A percentile compares a stretch with the other conserved stretches of the same genome.
These are phyloP conservation scores for Fusarium bulbicola DNA, from an alignment of 2,329 filamentous ascomycete genomes.

Conservation along the genomic window DNA sequence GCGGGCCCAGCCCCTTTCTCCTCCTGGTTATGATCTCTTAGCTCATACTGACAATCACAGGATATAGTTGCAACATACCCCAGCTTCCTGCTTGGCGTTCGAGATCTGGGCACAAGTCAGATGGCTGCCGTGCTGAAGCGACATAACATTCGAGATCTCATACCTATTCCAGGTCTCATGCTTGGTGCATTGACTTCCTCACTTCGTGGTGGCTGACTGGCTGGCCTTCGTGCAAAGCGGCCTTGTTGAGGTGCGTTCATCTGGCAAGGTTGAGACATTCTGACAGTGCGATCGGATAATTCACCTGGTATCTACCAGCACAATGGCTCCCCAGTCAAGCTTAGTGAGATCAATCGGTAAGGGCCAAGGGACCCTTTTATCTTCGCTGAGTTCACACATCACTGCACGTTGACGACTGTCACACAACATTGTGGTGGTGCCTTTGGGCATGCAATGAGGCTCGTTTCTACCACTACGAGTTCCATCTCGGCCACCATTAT, in stretches of 20 bases:
- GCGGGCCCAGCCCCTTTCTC: neutral
- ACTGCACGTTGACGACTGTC: neutral
- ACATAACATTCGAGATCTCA: neutral
- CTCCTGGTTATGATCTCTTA: neutral
- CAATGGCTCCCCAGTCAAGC: neutral
- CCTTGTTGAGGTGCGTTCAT: neutral
- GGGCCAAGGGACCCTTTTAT: slow-evolving; percentile 12
- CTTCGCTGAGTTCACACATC: neutral
- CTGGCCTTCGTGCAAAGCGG: neutral
- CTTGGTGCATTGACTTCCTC: neutral
- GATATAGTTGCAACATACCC: neutral
- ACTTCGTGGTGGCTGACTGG: neutral
- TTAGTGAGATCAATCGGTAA: neutral
- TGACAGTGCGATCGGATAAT: neutral
- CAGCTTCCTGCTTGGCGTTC: neutral
- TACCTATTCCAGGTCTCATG: neutral
- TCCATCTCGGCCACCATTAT: neutral
- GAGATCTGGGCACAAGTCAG: neutral
- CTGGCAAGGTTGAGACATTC: neutral
- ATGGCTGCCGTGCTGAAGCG: neutral
- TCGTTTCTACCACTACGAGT: neutral
- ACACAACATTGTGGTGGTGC: neutral
- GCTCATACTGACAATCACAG: neutral
- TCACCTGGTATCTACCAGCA: neutral
- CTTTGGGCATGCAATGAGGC: neutral